phyloP scores from a whole-genome alignment of 1,284 basidiomycete genomes.

The Leccinum variabile region DNA sequence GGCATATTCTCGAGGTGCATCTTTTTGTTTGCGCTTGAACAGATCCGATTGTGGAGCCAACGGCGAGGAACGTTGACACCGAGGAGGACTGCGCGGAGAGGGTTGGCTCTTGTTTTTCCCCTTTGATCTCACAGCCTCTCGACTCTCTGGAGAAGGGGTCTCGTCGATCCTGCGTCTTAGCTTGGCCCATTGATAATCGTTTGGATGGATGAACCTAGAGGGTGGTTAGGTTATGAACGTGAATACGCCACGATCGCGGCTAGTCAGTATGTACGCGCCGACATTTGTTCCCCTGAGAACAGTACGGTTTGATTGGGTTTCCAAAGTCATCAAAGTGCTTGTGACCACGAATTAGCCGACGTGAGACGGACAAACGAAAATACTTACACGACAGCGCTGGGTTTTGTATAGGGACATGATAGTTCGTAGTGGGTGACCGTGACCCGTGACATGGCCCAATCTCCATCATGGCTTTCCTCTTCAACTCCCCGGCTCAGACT shows the following conservation, averaged over 20 bases:
- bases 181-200: slow-evolving; percentile 45
- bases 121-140: slow-evolving; percentile 24
- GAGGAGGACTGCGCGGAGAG: slow-evolving; percentile 25
- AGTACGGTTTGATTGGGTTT: slow-evolving; percentile 41
- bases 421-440: slow-evolving; percentile 24
- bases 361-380: background rate
- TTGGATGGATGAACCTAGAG: slow-evolving; percentile 54
- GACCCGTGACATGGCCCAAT: slow-evolving; percentile 24
- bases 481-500: slow-evolving; percentile 25
- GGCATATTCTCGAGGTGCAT: slow-evolving; percentile 23
- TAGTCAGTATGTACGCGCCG: slow-evolving; percentile 38
- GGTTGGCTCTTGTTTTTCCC: slow-evolving; percentile 24
- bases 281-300: slow-evolving; percentile 48
- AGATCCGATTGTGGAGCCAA: slow-evolving; percentile 34
- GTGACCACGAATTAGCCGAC: slow-evolving; percentile 14
- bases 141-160: slow-evolving; percentile 18
- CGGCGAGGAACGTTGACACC: slow-evolving; percentile 31
- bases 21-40: slow-evolving; percentile 33
- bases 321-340: slow-evolving; percentile 50
- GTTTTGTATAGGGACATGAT: slow-evolving; percentile 42
- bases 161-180: slow-evolving; percentile 24
- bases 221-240: slow-evolving; percentile 9
- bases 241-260: slow-evolving; percentile 7
- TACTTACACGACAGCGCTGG: slow-evolving; percentile 47
- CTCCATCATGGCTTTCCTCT: slow-evolving; percentile 38